Conservation (phyloP, 768 basidiomycete genomes). For the Suillus bovinus region DNA sequence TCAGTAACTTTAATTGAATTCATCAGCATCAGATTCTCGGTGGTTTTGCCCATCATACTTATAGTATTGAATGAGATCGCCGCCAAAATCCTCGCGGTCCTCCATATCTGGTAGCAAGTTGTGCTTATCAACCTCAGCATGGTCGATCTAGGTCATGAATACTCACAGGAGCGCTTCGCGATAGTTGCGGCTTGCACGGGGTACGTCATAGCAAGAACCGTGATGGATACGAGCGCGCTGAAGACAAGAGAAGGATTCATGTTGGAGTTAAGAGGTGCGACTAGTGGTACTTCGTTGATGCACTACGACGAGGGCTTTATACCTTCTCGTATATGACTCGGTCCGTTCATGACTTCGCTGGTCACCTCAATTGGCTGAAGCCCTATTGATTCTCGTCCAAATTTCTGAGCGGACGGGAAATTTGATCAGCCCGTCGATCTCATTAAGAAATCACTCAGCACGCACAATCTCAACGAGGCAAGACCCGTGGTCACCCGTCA, state of each 20-base stretch:
- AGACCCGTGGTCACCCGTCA: too few species aligned
- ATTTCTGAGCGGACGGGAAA: neutral
- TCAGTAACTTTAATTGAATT: too few species aligned
- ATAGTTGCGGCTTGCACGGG: neutral
- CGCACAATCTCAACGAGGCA: neutral
- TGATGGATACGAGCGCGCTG: neutral
- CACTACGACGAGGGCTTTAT: neutral
- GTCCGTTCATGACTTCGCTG: neutral
- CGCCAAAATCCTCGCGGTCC: neutral
- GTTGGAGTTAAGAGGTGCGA: neutral
- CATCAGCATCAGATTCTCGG: too few species aligned
- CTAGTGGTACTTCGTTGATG: neutral
- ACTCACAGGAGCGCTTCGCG: neutral
- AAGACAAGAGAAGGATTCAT: neutral
- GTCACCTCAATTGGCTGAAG: neutral
- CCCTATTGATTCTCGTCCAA: neutral
- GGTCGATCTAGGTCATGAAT: neutral
- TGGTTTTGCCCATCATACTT: too few species aligned
- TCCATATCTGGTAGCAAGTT: neutral
- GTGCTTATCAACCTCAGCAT: neutral
- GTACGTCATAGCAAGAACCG: neutral
- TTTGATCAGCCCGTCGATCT: too few species aligned
- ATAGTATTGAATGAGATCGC: too few species aligned
- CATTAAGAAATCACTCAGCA: neutral
- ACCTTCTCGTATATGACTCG: neutral